Evolutionary conservation across 2,329 filamentous ascomycete species (phyloP), one percentile per base, ranked within the genome.

Genomic region (Elsinoe arachidis): DNA sequence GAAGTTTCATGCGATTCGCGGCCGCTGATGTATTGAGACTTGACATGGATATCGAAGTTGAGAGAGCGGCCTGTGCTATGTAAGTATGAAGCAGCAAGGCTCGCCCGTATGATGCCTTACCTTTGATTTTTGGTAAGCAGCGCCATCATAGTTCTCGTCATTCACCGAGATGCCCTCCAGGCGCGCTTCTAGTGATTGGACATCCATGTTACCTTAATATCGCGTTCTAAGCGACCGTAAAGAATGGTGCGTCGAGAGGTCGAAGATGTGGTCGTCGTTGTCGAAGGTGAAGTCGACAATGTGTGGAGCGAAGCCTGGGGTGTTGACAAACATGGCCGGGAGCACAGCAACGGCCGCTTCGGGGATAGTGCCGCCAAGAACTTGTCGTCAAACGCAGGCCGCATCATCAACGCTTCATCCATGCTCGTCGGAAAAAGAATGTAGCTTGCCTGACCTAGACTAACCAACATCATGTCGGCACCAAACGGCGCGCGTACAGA

Each of bases 141-240:
- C 61, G 82, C 78, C 56, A 58, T 76, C 73, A 58, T 75, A 86
- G 68, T 92, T 95, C 73, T 96, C 91, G 68, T 96, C 91, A 65
- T 88, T 86, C 61, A 96, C 88, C 17, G 88, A 86, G 75, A 96
- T 82, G 72, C 85, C 86, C 83, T 96, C 90, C 68, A 97, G 89
- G 66, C 88, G 88, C 73, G 87, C 79, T 75, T 96, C 92, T 47
- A 97, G 79, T 54, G 83, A 84, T 65, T 88, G 83, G 59, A 87
- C 82, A 62, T 91, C 83, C 87, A 92, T 81, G 43, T 10, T 55
- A n/a, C 6, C 30, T 15, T 34, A 46, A 15, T 34, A 14, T 44
- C 19, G 17, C 10, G 17, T 26, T 19, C 19, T 14, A 37, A 38
- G 19, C 49, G 33, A 53, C 19, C 5, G 26, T 51, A 30, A 54